phyloP scores from a whole-genome alignment of 805 yeast species.

The Myxozyma geophila region DNA sequence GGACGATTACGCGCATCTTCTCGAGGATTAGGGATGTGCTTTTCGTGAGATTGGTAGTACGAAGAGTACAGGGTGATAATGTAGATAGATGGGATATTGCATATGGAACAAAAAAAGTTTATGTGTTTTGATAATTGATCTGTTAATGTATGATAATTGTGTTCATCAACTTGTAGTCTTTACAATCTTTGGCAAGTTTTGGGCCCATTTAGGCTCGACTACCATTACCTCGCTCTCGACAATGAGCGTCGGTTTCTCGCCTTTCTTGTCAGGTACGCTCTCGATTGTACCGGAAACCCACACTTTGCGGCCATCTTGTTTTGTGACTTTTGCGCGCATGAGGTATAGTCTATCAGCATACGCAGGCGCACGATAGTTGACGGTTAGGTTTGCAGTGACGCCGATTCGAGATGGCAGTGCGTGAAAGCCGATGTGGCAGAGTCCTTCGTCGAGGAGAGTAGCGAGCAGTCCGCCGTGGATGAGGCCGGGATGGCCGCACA shows the following conservation, averaged over 20 bases:
- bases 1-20: conserved; percentile 78
- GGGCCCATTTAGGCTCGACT: conserved; percentile 49
- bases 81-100: not conserved
- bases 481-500: conserved; percentile 71
- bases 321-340: conserved; percentile 66
- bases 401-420: conserved; percentile 79
- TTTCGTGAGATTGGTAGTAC: conserved; percentile 44
- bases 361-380: conserved; percentile 64
- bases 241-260: conserved; percentile 30
- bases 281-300: conserved; percentile 70
- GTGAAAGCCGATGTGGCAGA: conserved; percentile 86
- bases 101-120: not conserved
- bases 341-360: conserved; percentile 67
- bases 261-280: conserved; percentile 48
- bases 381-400: conserved; percentile 78
- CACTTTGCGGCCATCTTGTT: conserved; percentile 79
- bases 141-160: not conserved
- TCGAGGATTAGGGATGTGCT: conserved; percentile 52
- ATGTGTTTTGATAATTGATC: conserved; percentile 12
- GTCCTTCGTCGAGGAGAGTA: conserved; percentile 80
- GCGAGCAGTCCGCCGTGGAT: conserved; percentile 88
- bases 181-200: conserved; percentile 35
- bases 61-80: conserved; percentile 36
- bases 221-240: conserved; percentile 45
- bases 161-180: not conserved